Evolutionary conservation across 208 protist genomes (phyloP).

Genomic region (Wallacemonas collosoma): DNA sequence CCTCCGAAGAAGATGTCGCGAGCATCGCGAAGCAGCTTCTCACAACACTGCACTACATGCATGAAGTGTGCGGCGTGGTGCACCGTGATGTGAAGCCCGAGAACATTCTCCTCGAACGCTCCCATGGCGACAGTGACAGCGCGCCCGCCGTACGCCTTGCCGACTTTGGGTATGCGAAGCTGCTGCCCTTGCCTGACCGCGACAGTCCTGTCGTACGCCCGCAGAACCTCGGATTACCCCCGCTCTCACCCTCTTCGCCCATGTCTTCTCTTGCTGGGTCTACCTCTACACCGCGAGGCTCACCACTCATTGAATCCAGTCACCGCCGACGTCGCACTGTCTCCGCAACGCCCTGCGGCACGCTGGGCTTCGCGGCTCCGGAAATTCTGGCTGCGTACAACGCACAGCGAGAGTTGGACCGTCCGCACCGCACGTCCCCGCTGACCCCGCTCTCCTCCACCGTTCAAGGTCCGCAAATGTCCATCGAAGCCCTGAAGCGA

Average conservation of each 20-base stretch:
- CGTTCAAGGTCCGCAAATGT: conserved; percentile 30
- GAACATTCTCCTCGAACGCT: conserved; percentile 21
- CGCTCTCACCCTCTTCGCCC: conserved; percentile 9
- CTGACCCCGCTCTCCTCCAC: conserved; percentile 16
- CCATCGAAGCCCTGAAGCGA: conserved; percentile 43
- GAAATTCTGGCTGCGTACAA: conserved; percentile 57
- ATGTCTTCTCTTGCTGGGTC: background rate
- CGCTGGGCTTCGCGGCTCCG: conserved; percentile 54
- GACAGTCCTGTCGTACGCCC: conserved; percentile 5
- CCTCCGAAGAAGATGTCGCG: conserved; percentile 49
- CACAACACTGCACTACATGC: conserved; percentile 46
- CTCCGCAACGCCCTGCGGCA: conserved; percentile 51
- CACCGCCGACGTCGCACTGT: conserved; percentile 4
- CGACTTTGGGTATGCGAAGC: conserved; percentile 58
- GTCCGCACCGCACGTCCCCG: conserved; percentile 10
- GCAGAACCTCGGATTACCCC: conserved; percentile 10
- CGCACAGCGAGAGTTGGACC: conserved; percentile 24
- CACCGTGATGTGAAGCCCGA: conserved; percentile 38
- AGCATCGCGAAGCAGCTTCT: conserved; percentile 49
- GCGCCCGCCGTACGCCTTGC: conserved; percentile 37
- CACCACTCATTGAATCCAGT: background rate
- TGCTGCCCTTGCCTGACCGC: conserved; percentile 24
- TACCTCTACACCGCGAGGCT: background rate
- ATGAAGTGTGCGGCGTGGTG: conserved; percentile 47
- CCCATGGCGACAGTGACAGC: background rate